Evolutionary conservation across 1,284 basidiomycete species (phyloP).

Genomic region (Ustilago cynodontis): DNA sequence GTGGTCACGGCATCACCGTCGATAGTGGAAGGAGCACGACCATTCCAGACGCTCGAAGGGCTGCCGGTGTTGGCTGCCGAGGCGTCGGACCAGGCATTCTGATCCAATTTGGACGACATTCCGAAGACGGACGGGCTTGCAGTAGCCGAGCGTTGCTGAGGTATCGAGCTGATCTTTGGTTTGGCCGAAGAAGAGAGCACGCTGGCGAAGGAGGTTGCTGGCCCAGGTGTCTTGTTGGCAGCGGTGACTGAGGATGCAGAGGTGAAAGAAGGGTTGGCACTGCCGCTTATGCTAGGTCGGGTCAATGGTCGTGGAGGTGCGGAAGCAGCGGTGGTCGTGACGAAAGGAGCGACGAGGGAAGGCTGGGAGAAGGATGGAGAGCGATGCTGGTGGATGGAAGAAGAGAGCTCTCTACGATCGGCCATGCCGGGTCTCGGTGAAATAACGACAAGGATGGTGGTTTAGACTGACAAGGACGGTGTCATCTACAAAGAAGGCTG

Average conservation of each 20-base stretch:
- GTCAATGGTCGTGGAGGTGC: conserved; percentile 7
- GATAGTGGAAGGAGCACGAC: conserved; percentile 30
- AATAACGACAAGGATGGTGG: no score
- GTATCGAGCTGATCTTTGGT: background rate
- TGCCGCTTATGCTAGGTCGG: conserved; percentile 38
- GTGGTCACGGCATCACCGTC: conserved; percentile 46
- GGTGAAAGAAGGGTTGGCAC: conserved; percentile 22
- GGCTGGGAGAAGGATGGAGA: conserved; percentile 35
- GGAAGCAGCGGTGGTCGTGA: background rate
- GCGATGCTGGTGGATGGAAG: conserved; percentile 24
- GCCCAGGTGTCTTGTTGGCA: background rate
- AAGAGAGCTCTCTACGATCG: conserved; percentile 21
- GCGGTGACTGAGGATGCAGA: background rate
- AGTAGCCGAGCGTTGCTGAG: conserved; percentile 19
- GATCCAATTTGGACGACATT: conserved; percentile 43
- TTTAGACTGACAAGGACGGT: background rate
- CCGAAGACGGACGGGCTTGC: conserved; percentile 11
- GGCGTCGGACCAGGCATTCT: conserved; percentile 41
- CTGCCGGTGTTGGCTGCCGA: conserved; percentile 21
- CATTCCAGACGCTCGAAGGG: conserved; percentile 52
- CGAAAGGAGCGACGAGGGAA: background rate
- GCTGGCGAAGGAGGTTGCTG: conserved; percentile 7
- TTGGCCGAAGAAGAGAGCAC: background rate
- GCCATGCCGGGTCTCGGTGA: conserved; percentile 14
- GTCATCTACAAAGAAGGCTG: conserved; percentile 13